phyloP scores from a whole-genome alignment of 805 yeast species.

The Monosporozyma aquatica region DNA sequence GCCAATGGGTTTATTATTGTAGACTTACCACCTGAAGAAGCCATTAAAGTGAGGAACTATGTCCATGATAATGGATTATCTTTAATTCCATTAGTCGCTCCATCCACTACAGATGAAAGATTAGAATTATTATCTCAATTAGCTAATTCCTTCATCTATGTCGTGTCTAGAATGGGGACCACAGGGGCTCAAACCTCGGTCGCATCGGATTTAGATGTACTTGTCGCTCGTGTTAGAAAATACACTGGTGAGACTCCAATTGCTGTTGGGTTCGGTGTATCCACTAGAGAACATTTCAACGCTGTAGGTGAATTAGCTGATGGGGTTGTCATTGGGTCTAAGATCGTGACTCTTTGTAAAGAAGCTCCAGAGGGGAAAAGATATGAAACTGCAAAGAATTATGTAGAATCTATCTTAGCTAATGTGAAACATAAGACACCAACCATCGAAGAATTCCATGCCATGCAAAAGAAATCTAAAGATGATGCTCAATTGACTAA shows the following conservation, averaged over 20 bases:
- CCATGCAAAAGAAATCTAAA: constrained; percentile 27
- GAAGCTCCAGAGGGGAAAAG: constrained; percentile 54
- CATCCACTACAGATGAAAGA: constrained; percentile 89
- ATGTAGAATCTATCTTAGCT: constrained; percentile 60
- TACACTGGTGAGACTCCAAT: constrained; percentile 70
- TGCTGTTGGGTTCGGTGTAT: constrained; percentile 96
- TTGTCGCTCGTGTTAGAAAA: constrained; percentile 68
- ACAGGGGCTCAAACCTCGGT: constrained; percentile 74
- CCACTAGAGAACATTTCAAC: constrained; percentile 82
- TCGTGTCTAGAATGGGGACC: constrained; percentile 95
- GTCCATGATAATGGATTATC: constrained; percentile 64
- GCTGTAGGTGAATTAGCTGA: constrained; percentile 76
- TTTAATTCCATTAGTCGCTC: constrained; percentile 91
- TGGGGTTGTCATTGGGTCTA: constrained; percentile 94
- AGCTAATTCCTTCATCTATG: constrained; percentile 93
- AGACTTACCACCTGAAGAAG: constrained; percentile 97
- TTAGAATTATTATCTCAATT: constrained; percentile 66
- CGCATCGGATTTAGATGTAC: constrained; percentile 53
- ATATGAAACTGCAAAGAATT: constrained; percentile 54
- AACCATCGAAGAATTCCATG: constrained; percentile 31
- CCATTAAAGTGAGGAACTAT: constrained; percentile 68
- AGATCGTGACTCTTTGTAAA: constrained; percentile 61
- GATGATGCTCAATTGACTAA: constrained; percentile 15
- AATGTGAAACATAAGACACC: constrained; percentile 36
- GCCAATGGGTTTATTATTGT: constrained; percentile 93